Conservation (phyloP, 1,284 basidiomycete species). For the Stygiomarasmius scandens region DNA sequence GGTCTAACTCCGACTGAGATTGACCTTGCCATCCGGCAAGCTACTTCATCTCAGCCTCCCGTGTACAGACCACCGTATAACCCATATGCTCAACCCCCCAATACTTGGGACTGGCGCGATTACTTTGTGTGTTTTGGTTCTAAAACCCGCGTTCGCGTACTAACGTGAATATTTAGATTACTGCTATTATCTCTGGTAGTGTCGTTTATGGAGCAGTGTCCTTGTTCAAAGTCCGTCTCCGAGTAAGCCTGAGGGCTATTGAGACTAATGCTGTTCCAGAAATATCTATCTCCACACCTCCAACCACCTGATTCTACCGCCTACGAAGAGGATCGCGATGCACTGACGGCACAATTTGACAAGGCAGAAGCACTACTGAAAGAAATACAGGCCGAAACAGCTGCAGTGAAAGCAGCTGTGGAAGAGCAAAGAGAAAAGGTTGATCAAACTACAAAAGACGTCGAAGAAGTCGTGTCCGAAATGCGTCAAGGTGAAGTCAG, state of each 20-base stretch:
- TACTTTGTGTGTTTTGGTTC: constrained; percentile 75
- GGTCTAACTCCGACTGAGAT: constrained; percentile 87
- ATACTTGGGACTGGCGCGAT: constrained; percentile 89
- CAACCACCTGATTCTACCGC: constrained; percentile 87
- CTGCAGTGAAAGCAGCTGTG: constrained; percentile 73
- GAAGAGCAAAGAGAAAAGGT: constrained; percentile 85
- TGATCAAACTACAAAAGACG: constrained; percentile 77
- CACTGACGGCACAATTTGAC: constrained; percentile 90
- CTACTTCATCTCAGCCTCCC: constrained; percentile 37
- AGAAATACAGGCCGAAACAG: constrained; percentile 81
- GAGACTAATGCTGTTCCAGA: constrained; percentile 47
- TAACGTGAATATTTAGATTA: constrained; percentile 65
- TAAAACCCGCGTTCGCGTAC: constrained; percentile 17
- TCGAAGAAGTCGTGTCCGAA: constrained; percentile 77
- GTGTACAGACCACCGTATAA: constrained; percentile 44
- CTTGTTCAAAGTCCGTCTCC: constrained; percentile 74
- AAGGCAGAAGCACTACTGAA: constrained; percentile 83
- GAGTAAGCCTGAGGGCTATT: not conserved
- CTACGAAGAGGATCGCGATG: constrained; percentile 88
- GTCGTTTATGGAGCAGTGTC: constrained; percentile 88
- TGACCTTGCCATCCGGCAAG: constrained; percentile 80
- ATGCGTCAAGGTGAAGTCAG: constrained; percentile 80
- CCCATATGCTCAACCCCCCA: constrained; percentile 39
- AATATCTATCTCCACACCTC: constrained; percentile 91
- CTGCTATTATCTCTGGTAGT: constrained; percentile 89